phyloP scores from a whole-genome alignment of 2,329 filamentous ascomycete species.

The Fusarium compactum region DNA sequence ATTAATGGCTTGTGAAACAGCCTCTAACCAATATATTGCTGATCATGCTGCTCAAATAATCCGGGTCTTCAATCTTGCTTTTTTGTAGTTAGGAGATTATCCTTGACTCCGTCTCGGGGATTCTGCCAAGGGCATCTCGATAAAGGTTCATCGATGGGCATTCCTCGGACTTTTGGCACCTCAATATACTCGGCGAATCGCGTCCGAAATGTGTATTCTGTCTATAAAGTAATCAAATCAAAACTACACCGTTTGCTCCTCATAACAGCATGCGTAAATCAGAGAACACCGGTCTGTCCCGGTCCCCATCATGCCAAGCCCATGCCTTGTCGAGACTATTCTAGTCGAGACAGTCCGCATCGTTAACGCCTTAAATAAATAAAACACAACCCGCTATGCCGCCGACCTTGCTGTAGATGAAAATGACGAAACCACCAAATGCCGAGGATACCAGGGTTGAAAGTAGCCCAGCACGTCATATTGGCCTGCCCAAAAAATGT shows the following conservation, averaged over 20 bases:
- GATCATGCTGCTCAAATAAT: neutral
- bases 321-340: constrained; percentile 14
- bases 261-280: constrained; percentile 29
- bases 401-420: constrained; percentile 27
- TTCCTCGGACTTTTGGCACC: neutral
- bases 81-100: neutral
- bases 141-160: neutral
- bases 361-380: constrained; percentile 39
- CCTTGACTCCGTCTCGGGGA: neutral
- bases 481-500: constrained; percentile 6
- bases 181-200: neutral
- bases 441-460: neutral
- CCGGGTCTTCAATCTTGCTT: neutral
- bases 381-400: constrained; percentile 45
- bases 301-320: constrained; percentile 27
- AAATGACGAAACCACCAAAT: constrained; percentile 29
- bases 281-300: constrained; percentile 21
- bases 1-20: neutral
- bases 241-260: constrained; percentile 37
- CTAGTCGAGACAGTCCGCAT: constrained; percentile 29
- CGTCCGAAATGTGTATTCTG: constrained; percentile 13
- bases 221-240: constrained; percentile 34
- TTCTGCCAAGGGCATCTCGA: neutral
- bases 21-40: neutral
- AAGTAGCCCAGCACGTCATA: neutral